Base-by-base conservation (phyloP, 306 rosid genomes). In the Gillenia trifoliata region DNA sequence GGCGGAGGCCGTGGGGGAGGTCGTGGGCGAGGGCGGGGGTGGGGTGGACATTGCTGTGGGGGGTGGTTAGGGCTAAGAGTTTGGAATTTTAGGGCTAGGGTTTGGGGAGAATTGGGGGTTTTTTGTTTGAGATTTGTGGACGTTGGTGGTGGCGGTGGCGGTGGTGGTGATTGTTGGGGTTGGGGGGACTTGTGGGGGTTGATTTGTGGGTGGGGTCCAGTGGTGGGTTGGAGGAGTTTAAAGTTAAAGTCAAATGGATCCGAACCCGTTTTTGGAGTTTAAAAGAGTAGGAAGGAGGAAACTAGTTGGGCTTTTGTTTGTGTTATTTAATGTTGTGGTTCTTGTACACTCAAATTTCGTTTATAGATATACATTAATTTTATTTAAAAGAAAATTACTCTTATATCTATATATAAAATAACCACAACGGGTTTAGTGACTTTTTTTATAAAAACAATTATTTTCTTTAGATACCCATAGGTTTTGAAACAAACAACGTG, bases 11-110 rank as follows among this genome's bases (percentile, higher is more conserved):
- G 64, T n/a, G 6, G 74, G 11, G 4, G 74, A n/a, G 16, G 68
- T 34, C 0, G 49, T 1, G 33, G 75, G 6, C 3, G 73, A 69
- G 49, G 55, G 68, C 2, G 60, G 76, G 8, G 15, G 57, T 5
- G 69, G 54, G 2, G 72, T 8, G n/a, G 76, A 64, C 76, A 72
- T 72, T 26, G n/a, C 10, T 33, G 23, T 26, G 23, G 52, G 52
- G 52, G 52, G 6, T 13, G 20, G 1, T 23, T 71, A 38, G 40
- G 55, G 55, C 43, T 70, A 12, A 28, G 30, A 8, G 31, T 33
- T 70, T 50, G 12, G 64, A n/a, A 31, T 17, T 47, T 30, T 12
- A 9, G 52, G 57, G n/a, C 1, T 40, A 26, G 47, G 64, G 50
- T 33, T 17, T 8, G 23, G 38, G 33, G 11, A 22, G 25, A 31